phyloP scores from a whole-genome alignment of 2,329 filamentous ascomycete species.

The Penicillium sclerotigenum region DNA sequence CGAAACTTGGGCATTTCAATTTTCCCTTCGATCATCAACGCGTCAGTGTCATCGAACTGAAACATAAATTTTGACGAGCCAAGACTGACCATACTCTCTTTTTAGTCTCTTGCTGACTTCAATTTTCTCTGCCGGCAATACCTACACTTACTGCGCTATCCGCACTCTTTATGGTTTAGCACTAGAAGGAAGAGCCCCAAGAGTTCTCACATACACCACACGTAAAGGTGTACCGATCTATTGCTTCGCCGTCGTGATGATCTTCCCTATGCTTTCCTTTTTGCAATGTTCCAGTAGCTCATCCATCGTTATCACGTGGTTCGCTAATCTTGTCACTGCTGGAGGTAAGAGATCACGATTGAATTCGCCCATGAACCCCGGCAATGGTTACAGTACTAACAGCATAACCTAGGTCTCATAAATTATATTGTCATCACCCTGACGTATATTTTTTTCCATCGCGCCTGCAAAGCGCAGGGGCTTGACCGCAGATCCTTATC shows the following conservation, averaged over 20 bases:
- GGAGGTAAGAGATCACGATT: conserved; percentile 38
- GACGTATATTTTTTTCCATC: conserved; percentile 60
- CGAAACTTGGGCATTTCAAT: conserved; percentile 52
- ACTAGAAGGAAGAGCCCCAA: conserved; percentile 53
- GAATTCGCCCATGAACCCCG: neutral
- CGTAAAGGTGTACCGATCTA: conserved; percentile 61
- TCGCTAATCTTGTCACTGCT: conserved; percentile 57
- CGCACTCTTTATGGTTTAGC: conserved; percentile 54
- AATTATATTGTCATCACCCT: conserved; percentile 60
- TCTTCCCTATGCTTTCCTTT: conserved; percentile 55
- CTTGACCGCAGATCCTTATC: conserved; percentile 54
- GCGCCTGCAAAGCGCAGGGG: conserved; percentile 51
- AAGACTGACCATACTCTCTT: neutral
- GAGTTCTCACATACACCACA: conserved; percentile 57
- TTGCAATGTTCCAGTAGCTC: conserved; percentile 52
- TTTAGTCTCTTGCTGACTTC: conserved; percentile 47
- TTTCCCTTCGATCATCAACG: conserved; percentile 59
- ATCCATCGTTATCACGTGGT: conserved; percentile 52
- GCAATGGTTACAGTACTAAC: neutral
- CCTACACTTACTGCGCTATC: conserved; percentile 54
- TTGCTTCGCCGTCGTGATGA: conserved; percentile 54
- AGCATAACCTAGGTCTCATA: conserved; percentile 40
- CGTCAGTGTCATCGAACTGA: conserved; percentile 23
- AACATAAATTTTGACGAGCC: accelerated
- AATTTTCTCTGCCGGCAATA: conserved; percentile 57